Evolutionary conservation across 2,329 filamentous ascomycete species (phyloP), one percentile per base, ranked within the genome.

Genomic region (Myrmaecium sp.): DNA sequence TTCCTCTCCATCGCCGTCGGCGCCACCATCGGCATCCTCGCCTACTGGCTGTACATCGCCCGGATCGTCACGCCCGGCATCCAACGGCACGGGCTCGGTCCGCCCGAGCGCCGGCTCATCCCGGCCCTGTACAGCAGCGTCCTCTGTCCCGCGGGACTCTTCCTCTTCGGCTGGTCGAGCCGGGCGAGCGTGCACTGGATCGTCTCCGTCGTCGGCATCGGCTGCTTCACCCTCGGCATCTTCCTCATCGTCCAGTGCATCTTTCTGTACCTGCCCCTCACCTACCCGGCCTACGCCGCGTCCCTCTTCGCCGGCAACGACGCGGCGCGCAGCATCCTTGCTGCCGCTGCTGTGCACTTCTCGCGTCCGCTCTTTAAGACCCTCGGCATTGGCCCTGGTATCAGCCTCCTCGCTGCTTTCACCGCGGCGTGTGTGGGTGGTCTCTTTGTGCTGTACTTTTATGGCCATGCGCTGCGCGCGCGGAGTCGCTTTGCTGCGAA

Each of bases 281-380:
- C 42, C 6, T 56, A 56, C 34, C 52, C 53, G 5, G 43, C 47
- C 31, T 54, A 55, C 39, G 65, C 66, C 0, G 66, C 69, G 19
- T 63, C 57, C 25, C 48, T 73, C 13, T 71, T 74, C 39, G 67
- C 68, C 1, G 66, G 57, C 5, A 74, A 71, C 39, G 67, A 71
- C 23, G 17, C 49, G 24, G 39, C 43, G 0, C 36, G 48, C 7
- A 38, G 31, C 3, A 60, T 66, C 2, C 48, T 76, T 3, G 72
- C 70, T 5, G 68, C 64, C 27, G 69, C 60, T 0, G 64, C 63
- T 14, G 60, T 76, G 23, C 48, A 74, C 12, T 74, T 74, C 37
- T 60, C 64, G 0, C 57, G 62, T 24, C 69, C 71, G 5, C 54
- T 76, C 28, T 76, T 64, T 30, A 45, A 50, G 10, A 67, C 70